phyloP scores from a whole-genome alignment of 495 filamentous ascomycete genomes.

The Hyphodiscus hymeniophilus region DNA sequence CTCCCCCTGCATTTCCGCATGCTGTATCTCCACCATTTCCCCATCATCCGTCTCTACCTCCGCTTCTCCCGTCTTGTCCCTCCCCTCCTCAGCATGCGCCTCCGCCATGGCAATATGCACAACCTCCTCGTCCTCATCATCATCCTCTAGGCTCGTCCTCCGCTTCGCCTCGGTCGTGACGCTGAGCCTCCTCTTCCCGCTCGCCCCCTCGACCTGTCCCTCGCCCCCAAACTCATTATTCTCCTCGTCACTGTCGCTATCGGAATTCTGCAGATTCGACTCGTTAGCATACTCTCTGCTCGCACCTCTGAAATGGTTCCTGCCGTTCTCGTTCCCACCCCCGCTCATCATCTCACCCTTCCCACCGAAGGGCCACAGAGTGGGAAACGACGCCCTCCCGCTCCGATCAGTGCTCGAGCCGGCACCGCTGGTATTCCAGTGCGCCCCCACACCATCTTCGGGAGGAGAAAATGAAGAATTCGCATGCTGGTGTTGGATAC shows the following conservation, averaged over 20 bases:
- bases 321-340: neutral
- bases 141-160: constrained; percentile 48
- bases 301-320: constrained; percentile 10
- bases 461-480: neutral
- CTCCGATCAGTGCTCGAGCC: neutral
- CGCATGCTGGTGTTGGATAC: constrained; percentile 6
- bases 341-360: constrained; percentile 12
- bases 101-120: constrained; percentile 21
- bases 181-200: constrained; percentile 18
- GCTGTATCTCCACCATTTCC: constrained; percentile 22
- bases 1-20: constrained; percentile 16
- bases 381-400: constrained; percentile 16
- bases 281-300: constrained; percentile 27
- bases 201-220: constrained; percentile 24
- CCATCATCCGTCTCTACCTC: constrained; percentile 15
- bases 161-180: constrained; percentile 41
- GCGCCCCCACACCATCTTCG: constrained; percentile 1
- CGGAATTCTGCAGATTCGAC: constrained; percentile 21
- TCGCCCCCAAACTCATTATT: constrained; percentile 25
- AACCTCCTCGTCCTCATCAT: constrained; percentile 42
- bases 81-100: constrained; percentile 3
- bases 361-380: constrained; percentile 21
- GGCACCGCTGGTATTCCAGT: neutral
- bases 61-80: neutral
- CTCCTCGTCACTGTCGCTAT: constrained; percentile 32